A percentile compares a stretch with the other conserved stretches of the same genome.
Conservation (phyloP, 371 early-diverging fungal species). For the Syncephalis fuscata region DNA sequence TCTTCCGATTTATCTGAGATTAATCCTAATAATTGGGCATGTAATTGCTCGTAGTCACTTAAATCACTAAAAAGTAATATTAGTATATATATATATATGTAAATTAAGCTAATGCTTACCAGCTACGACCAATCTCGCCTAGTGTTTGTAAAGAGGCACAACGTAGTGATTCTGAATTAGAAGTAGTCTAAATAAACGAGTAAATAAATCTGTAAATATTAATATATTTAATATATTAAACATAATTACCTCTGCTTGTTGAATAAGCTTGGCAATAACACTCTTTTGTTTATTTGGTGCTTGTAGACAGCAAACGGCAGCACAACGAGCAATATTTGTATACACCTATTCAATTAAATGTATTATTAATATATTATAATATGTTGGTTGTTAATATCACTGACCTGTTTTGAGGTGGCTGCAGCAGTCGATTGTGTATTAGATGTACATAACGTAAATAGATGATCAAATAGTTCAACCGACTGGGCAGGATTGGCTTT, state of each 20-base stretch:
- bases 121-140: slow-evolving; percentile 61
- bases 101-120: too few relatives aligned
- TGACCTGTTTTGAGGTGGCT: slow-evolving; percentile 22
- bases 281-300: slow-evolving; percentile 4
- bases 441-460: slow-evolving; percentile 22
- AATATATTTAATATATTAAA: too few relatives aligned
- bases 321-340: slow-evolving; percentile 60
- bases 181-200: too few relatives aligned
- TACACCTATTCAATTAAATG: too few relatives aligned
- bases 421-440: slow-evolving; percentile 10
- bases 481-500: slow-evolving; percentile 32
- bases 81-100: too few relatives aligned
- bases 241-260: too few relatives aligned
- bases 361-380: too few relatives aligned
- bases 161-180: slow-evolving; percentile 26
- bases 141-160: slow-evolving; percentile 47
- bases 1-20: slow-evolving; percentile 63
- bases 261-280: too few relatives aligned
- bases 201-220: too few relatives aligned
- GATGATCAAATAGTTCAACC: slow-evolving; percentile 20
- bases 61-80: too few relatives aligned
- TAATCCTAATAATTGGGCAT: slow-evolving; percentile 31
- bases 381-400: neutral
- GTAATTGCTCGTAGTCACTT: slow-evolving; percentile 20
- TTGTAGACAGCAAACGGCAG: slow-evolving; percentile 44